Evolutionary conservation across 139 green algal genomes (phyloP), one percentile per base, ranked within the genome.

Genomic region (Auxenochlorella pyrenoidosa): DNA sequence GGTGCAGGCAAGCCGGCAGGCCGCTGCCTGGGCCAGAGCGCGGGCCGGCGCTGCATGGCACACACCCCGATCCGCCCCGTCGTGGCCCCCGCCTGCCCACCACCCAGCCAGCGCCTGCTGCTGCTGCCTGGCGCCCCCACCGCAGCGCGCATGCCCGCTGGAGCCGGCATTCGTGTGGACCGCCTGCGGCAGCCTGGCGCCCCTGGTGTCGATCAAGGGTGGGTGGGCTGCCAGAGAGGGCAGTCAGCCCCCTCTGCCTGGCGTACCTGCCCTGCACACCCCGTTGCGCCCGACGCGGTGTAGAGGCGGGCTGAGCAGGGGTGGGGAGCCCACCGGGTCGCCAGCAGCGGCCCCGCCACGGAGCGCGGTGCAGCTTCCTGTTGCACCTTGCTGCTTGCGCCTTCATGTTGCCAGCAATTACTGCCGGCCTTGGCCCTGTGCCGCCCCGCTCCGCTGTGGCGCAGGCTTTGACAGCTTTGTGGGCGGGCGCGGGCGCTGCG

Each of bases 101-200:
- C n/a, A n/a, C n/a, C n/a, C n/a, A n/a, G n/a, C n/a, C n/a, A n/a
- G n/a, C n/a, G n/a, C n/a, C n/a, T n/a, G n/a, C n/a, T n/a, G n/a
- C 34, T 41, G 16, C 34, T 47, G 15, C 34, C 15, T 34, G 16
- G 1, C 43, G 32, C 76, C n/a, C 76, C n/a, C 54, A 3, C 47
- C 30, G 76, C 54, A 54, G 79, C 38, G 59, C 24, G 79, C 79
- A 21, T 84, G 79, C 79, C 58, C 79, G 10, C 12, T 84, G 79
- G 79, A 75, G 79, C 79, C 79, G 13, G 79, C 79, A 2, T 84
- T 84, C 40, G 58, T 84, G 54, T 84, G 79, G 79, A 51, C 22
- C 79, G 58, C 79, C 38, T 41, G n/a, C 36, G 79, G 51, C 79
- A 72, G 58, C 38, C 58, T 84, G 79, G 79, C 79, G 58, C 79